These are phyloP conservation scores for Penicillium polonicum DNA, from an alignment of 2,329 filamentous ascomycete species.

Conservation along the genomic window DNA sequence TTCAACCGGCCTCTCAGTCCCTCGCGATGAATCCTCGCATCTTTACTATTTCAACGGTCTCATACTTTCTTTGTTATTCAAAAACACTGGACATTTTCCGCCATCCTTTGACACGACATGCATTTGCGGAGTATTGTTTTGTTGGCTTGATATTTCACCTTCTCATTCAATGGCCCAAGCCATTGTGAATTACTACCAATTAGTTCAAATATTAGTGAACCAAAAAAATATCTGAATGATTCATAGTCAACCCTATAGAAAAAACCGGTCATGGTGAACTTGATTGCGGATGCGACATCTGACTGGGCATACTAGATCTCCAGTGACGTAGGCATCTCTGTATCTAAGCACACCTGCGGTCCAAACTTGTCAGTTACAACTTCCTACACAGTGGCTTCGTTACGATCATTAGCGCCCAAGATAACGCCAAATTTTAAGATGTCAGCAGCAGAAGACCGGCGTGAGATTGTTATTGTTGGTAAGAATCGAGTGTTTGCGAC, in stretches of 20 bases:
- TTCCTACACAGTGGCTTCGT: slow-evolving; percentile 25
- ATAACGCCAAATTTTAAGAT: slow-evolving; percentile 29
- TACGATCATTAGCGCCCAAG: slow-evolving; percentile 16
- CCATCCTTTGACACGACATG: slow-evolving; percentile 23
- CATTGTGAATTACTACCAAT: slow-evolving; percentile 12
- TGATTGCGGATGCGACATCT: slow-evolving; percentile 23
- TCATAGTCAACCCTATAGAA: not conserved
- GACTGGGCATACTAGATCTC: slow-evolving; percentile 18
- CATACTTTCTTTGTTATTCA: slow-evolving; percentile 9
- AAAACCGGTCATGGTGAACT: not conserved
- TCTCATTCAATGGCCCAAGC: slow-evolving; percentile 7
- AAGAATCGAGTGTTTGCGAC: slow-evolving; percentile 14
- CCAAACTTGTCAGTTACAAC: not conserved
- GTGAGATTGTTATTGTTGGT: slow-evolving; percentile 45
- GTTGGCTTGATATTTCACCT: slow-evolving; percentile 12
- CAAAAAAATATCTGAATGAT: not conserved
- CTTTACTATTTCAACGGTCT: slow-evolving; percentile 5
- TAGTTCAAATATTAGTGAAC: slow-evolving; percentile 1
- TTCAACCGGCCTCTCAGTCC: slow-evolving; percentile 53
- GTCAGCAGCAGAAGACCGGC: slow-evolving; percentile 30
- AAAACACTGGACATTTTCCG: slow-evolving; percentile 3
- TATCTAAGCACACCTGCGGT: slow-evolving; percentile 6
- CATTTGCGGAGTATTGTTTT: slow-evolving; percentile 33
- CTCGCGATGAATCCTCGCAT: slow-evolving; percentile 31
- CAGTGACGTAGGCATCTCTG: slow-evolving; percentile 32